Conservation (phyloP, 164 flowering plant genomes). For the Tetrastigma voinierianum region DNA sequence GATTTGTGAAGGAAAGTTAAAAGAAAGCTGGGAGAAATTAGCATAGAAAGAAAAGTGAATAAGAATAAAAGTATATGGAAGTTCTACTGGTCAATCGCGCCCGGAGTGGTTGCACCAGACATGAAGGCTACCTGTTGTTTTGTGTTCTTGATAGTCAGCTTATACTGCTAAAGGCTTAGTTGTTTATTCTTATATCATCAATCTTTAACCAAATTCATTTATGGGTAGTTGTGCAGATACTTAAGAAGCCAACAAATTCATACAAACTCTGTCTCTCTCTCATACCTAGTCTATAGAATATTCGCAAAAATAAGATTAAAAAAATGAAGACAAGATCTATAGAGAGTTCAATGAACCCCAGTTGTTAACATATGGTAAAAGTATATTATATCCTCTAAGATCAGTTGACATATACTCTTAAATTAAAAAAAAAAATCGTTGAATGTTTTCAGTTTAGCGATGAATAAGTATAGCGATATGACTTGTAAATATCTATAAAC, state of each 20-base stretch:
- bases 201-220: slow-evolving; percentile 10
- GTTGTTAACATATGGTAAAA: background rate
- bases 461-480: too few species aligned
- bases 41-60: background rate
- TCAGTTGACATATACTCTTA: background rate
- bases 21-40: background rate
- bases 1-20: background rate
- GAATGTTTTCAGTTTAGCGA: too few species aligned
- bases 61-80: background rate
- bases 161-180: background rate
- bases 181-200: background rate
- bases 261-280: slow-evolving; percentile 4
- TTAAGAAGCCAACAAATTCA: slow-evolving; percentile 18
- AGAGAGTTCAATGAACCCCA: background rate
- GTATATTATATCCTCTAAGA: background rate
- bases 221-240: slow-evolving; percentile 19
- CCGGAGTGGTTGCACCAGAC: slow-evolving; percentile 23
- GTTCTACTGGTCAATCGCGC: slow-evolving; percentile 10
- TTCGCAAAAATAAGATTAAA: background rate
- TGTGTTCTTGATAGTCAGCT: slow-evolving; percentile 5
- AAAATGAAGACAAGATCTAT: background rate
- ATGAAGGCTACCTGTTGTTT: background rate
- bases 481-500: too few species aligned
- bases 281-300: background rate
- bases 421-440: background rate